Conservation (phyloP, 345 rosid genomes). For the Xanthoceras sorbifolium region DNA sequence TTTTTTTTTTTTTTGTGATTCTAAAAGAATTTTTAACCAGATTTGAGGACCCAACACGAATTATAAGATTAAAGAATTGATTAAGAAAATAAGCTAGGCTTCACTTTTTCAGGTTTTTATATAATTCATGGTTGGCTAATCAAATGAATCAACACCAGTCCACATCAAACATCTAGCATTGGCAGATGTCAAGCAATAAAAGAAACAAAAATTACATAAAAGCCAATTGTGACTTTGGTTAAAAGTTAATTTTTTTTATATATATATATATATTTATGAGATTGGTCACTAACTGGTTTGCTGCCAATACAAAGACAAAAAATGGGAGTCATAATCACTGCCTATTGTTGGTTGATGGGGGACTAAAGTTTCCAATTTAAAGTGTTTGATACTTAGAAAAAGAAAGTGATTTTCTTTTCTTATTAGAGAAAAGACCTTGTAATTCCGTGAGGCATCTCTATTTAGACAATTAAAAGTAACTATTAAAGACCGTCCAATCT, state of each 20-base stretch:
- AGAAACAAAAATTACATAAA: background rate
- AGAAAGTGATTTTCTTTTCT: background rate
- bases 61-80: background rate
- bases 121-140: background rate
- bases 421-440: no score
- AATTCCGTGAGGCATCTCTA: no score
- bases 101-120: background rate
- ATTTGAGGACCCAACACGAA: slow-evolving; percentile 6
- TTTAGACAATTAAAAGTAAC: no score
- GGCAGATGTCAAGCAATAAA: background rate
- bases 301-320: background rate
- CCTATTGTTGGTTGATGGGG: background rate
- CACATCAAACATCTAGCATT: background rate
- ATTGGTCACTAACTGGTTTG: background rate
- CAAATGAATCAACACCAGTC: background rate
- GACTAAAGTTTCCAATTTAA: background rate
- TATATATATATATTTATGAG: no score
- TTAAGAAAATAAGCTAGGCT: background rate
- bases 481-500: no score
- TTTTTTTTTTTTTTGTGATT: background rate
- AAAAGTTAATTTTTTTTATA: background rate
- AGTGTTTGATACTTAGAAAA: background rate
- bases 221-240: background rate
- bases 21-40: background rate
- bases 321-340: background rate